Evolutionary conservation across 2,329 filamentous ascomycete genomes (phyloP).

Genomic region (Corinectria fuckeliana): DNA sequence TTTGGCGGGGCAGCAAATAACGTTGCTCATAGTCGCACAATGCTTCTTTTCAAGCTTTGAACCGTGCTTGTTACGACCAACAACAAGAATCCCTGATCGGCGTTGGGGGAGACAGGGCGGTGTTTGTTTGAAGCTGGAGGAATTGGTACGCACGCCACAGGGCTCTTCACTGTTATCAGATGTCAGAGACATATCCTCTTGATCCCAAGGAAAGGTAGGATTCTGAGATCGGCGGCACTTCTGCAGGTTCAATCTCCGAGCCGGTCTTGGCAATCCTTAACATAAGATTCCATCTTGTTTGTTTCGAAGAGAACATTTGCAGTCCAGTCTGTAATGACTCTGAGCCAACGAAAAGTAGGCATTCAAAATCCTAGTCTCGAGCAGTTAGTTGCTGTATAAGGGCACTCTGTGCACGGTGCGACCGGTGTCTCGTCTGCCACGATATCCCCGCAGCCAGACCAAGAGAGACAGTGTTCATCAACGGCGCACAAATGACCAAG

Average conservation of each 20-base stretch:
- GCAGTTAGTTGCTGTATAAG: not conserved
- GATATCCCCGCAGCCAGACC: too few relatives aligned
- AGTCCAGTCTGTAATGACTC: not conserved
- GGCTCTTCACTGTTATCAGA: too few relatives aligned
- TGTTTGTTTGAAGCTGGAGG: not conserved
- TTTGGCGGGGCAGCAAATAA: not conserved
- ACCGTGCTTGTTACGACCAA: not conserved
- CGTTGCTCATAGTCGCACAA: not conserved
- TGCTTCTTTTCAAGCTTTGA: not conserved
- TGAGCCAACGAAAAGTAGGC: not conserved
- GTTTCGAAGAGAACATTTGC: not conserved
- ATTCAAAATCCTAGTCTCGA: not conserved
- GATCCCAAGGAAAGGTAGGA: not conserved
- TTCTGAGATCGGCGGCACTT: not conserved
- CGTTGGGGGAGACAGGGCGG: not conserved
- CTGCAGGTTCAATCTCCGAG: slow-evolving; percentile 4
- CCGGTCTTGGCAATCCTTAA: not conserved
- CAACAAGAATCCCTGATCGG: not conserved
- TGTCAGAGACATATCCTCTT: not conserved
- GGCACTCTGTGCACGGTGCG: not conserved
- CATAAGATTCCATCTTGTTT: not conserved
- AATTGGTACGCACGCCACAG: not conserved
- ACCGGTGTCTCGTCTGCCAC: not conserved
- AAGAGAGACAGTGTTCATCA: not conserved
- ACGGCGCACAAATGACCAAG: too few relatives aligned